Evolutionary conservation across 768 basidiomycete species (phyloP), one percentile per base, ranked within the genome.

Genomic region (Boletus coccyginus): DNA sequence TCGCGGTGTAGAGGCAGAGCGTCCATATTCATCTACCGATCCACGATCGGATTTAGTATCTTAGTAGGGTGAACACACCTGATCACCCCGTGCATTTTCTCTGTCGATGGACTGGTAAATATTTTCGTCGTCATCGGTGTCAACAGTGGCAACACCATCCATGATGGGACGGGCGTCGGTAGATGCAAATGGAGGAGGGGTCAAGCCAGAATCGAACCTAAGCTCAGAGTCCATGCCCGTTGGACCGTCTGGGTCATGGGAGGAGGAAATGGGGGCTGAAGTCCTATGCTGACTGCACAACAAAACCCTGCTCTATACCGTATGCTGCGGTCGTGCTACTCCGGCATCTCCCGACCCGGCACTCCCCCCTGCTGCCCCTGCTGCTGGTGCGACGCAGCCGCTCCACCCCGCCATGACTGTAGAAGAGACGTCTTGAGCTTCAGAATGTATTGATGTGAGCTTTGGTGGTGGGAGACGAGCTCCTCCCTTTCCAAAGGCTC

Each of bases 21-120:
- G 16, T 65, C 60, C 11, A 59, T 19, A 38, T 61, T 59, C 56
- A 63, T 71, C 68, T 71, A 46, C 17, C 29, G 32, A 52, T 38
- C 3, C 43, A 17, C n/a, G 29, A 55, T 55, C 14, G 2, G 3
- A 12, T 9, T 27, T 9, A 14, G 40, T 33, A 39, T 54, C 32
- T 6, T 3, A 17, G 6, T 21, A 10, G 31, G 45, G 42, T 5
- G 33, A 44, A 63, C 50, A 39, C 17, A 66, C 66, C 56, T 60
- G 48, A 45, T 53, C 43, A 14, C 43, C 46, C 8, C 10, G 43
- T 3, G 33, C 21, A 5, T 32, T 42, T 13, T 53, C 65, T 46
- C 46, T 66, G 1, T 62, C 29, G 1, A 19, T 38, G 6, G 66
- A 65, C 3, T 57, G 50, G 17, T 66, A 65, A 9, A 65, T 7